Base-by-base conservation (phyloP, 1,284 basidiomycete genomes). In the Afroboletus lepidellus region DNA sequence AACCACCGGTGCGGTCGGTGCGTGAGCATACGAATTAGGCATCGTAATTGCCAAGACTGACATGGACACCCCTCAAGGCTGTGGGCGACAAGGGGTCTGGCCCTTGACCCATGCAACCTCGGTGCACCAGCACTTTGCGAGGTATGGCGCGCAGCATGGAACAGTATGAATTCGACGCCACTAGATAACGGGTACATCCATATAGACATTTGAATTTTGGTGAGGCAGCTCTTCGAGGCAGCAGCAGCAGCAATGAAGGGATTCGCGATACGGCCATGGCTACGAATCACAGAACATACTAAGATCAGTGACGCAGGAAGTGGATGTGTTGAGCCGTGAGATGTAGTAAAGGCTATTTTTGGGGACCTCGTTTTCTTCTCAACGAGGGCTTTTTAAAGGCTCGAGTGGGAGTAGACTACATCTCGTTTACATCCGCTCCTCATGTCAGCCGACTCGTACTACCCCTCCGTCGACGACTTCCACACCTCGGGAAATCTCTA, bases 391-490 rank as follows among this genome's bases (percentile, higher is more conserved):
- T 67, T 67, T 69, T 50, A 69, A 69, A 45, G 34, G 48, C 46
- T 44, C 34, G 50, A 30, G 49, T 50, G 27, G 42, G 39, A 53
- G 60, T 57, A 66, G 50, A 52, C 51, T 57, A 51, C 53, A 55
- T 51, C 56, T 21, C 33, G 46, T 50, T 57, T 51, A 34, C 42
- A 48, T 63, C 61, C 63, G 54, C 44, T 49, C 49, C 27, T 41
- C 57, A 67, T 70, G 65, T 64, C 66, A n/a, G n/a, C n/a, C 50
- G 68, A 68, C 48, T 1, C 59, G n/a, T 66, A 58, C 50, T 23
- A 32, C 53, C 38, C 38, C 36, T 56, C 62, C 32, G 16, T 59
- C 23, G 25, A 24, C n/a, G 63, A 67, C 56, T 57, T 62, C 54
- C 66, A 64, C 45, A 53, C 57, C 0, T 56, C 65, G 12, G 65